Evolutionary conservation across 2,329 filamentous ascomycete species (phyloP), one percentile per base, ranked within the genome.

Genomic region (Cytospora mali): DNA sequence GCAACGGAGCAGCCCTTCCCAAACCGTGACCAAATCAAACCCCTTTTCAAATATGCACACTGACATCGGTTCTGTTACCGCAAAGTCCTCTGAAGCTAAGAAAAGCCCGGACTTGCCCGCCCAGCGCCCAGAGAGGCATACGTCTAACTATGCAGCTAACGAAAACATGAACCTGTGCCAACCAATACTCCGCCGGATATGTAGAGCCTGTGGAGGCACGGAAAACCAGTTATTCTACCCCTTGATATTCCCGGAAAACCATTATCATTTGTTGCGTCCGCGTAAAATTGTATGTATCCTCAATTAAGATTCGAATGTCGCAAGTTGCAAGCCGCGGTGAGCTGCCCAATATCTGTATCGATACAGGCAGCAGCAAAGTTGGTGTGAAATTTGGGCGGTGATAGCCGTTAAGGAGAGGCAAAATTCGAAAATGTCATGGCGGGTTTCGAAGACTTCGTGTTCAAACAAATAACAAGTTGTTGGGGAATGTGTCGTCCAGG

Each of bases 1-100:
- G 42, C 42, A 46, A 46, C 10, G 18, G 31, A 62, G 31, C 58
- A 50, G 28, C 49, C 21, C 55, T 54, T 33, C 28, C 61, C 58
- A 42, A 31, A 50, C 31, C 46, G 48, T 31, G 27, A 29, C 52
- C 62, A 23, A 23, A 51, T 31, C 58, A 33, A 54, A n/a, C 16
- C 16, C 50, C 3, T 54, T 49, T 29, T 35, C 18, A 23, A 42
- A 39, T 35, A 54, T 60, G 50, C 50, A 54, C 18, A 54, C 21
- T 42, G 21, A 18, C n/a, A 21, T 23, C 42, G n/a, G 11, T 46
- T 5, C 42, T 46, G 7, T 46, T 21, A 46, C 42, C n/a, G 42
- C 42, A 46, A 46, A 21, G n/a, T 21, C 21, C 7, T n/a, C 10
- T 11, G 10, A 9, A 11, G 23, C n/a, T n/a, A 21, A 46, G 13